These are phyloP conservation scores for Yarrowia sp. DNA, from an alignment of 805 yeast species.

Conservation along the genomic window DNA sequence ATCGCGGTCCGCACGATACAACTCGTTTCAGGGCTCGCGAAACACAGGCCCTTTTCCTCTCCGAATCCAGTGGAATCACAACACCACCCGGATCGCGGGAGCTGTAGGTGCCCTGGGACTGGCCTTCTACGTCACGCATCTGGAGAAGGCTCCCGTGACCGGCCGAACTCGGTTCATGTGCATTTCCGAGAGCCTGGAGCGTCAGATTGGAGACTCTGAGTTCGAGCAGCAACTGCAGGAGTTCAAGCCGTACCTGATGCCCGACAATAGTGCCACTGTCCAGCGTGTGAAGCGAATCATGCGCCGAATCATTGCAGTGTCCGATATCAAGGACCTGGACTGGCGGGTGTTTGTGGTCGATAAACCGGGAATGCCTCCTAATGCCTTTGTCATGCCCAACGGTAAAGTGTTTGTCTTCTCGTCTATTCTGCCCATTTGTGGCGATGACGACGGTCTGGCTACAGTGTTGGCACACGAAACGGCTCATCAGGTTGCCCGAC, in stretches of 20 bases:
- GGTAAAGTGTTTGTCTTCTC: constrained; percentile 93
- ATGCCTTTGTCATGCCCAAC: constrained; percentile 95
- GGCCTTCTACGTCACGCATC: constrained; percentile 56
- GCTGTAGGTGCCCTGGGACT: constrained; percentile 48
- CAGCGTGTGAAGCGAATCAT: constrained; percentile 66
- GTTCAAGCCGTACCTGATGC: constrained; percentile 61
- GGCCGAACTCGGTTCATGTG: constrained; percentile 74
- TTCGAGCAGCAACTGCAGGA: constrained; percentile 67
- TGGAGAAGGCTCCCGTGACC: constrained; percentile 84
- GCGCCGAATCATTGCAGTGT: constrained; percentile 60
- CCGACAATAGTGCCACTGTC: constrained; percentile 67
- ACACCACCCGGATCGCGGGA: constrained; percentile 41
- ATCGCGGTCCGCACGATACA: constrained; percentile 20
- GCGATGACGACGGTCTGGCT: constrained; percentile 90
- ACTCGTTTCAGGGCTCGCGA: constrained; percentile 8
- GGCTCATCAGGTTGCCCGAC: constrained; percentile 93
- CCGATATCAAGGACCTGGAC: constrained; percentile 48
- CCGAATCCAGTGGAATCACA: constrained; percentile 17
- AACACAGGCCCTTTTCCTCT: not conserved
- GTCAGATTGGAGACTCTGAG: constrained; percentile 64
- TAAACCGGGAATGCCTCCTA: constrained; percentile 78
- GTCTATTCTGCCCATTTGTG: constrained; percentile 77
- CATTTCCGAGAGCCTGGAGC: constrained; percentile 70
- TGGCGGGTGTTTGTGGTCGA: constrained; percentile 87
- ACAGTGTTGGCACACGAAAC: constrained; percentile 93